A percentile compares a stretch with the other conserved stretches of the same genome.
Evolutionary conservation across 148 eudicot species (phyloP).

Genomic region (Heliosperma pusillum): DNA sequence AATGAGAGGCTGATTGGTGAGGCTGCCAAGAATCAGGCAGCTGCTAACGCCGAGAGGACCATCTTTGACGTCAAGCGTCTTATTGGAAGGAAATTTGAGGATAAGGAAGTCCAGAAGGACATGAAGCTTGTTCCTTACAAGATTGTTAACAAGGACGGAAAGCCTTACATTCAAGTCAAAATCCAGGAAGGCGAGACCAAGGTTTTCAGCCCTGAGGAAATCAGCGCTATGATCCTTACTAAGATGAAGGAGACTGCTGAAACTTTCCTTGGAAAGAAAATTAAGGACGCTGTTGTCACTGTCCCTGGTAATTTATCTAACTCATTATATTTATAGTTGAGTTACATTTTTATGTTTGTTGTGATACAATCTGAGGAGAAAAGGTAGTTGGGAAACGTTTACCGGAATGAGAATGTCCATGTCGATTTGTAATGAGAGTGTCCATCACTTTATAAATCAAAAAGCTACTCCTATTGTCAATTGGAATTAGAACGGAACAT

Average conservation of each 20-base stretch:
- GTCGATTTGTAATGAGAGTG: too few species aligned
- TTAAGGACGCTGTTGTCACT: constrained; percentile 58
- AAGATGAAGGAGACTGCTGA: constrained; percentile 72
- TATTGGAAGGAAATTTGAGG: constrained; percentile 58
- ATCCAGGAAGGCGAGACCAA: constrained; percentile 53
- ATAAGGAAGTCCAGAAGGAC: constrained; percentile 58
- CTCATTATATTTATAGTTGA: background rate
- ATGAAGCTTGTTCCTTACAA: constrained; percentile 62
- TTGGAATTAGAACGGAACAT: too few species aligned
- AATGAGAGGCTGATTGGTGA: constrained; percentile 67
- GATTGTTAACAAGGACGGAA: constrained; percentile 66
- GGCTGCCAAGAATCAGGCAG: constrained; percentile 76
- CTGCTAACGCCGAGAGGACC: constrained; percentile 63
- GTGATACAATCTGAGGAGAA: background rate
- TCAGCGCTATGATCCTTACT: constrained; percentile 57
- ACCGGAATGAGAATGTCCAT: too few species aligned
- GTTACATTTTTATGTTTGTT: background rate
- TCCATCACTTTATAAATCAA: too few species aligned
- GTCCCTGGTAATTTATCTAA: constrained; percentile 44
- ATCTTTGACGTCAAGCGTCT: constrained; percentile 70
- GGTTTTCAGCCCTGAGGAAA: constrained; percentile 67
- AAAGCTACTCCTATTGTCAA: too few species aligned
- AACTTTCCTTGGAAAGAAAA: constrained; percentile 53
- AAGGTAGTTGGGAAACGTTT: background rate
- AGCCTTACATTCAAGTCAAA: constrained; percentile 56